Evolutionary conservation across 495 filamentous ascomycete species (phyloP).

Genomic region (Aspergillus cavernicola): DNA sequence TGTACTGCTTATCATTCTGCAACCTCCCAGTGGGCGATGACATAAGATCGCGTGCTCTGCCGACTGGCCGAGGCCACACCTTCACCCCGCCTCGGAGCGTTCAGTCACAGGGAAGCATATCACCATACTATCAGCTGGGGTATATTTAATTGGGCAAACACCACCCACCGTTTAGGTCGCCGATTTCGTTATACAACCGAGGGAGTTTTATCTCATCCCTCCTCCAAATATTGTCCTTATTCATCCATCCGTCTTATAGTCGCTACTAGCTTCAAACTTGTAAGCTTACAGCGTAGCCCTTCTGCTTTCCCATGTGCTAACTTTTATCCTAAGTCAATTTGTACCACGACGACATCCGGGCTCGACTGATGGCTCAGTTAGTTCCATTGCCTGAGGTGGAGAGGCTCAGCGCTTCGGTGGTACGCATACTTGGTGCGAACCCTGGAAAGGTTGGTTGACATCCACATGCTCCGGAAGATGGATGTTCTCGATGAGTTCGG

Average conservation of each 20-base stretch:
- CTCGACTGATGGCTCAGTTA: slow-evolving; percentile 42
- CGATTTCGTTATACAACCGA: too few relatives aligned
- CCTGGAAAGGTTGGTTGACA: slow-evolving; percentile 60
- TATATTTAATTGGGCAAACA: not conserved
- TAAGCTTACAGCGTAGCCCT: too few relatives aligned
- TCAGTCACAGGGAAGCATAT: too few relatives aligned
- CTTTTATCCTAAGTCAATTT: too few relatives aligned
- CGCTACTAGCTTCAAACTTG: too few relatives aligned
- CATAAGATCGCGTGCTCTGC: slow-evolving; percentile 17
- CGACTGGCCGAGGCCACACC: slow-evolving; percentile 4
- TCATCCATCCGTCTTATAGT: too few relatives aligned
- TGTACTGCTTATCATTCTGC: not conserved
- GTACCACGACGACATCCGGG: too few relatives aligned
- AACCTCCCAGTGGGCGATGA: slow-evolving; percentile 4
- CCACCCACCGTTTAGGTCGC: too few relatives aligned
- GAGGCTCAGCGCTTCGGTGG: slow-evolving; percentile 60
- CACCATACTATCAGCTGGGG: not conserved
- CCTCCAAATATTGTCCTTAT: too few relatives aligned
- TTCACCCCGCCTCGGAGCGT: slow-evolving; percentile 3
- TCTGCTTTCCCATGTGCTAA: too few relatives aligned
- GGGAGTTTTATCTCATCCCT: too few relatives aligned
- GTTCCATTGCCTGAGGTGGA: slow-evolving; percentile 60
- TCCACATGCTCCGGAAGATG: not conserved
- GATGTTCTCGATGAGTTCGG: not conserved
- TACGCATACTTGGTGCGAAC: slow-evolving; percentile 77